phyloP scores from a whole-genome alignment of 2,329 filamentous ascomycete species.

The Dactylella cylindrospora region DNA sequence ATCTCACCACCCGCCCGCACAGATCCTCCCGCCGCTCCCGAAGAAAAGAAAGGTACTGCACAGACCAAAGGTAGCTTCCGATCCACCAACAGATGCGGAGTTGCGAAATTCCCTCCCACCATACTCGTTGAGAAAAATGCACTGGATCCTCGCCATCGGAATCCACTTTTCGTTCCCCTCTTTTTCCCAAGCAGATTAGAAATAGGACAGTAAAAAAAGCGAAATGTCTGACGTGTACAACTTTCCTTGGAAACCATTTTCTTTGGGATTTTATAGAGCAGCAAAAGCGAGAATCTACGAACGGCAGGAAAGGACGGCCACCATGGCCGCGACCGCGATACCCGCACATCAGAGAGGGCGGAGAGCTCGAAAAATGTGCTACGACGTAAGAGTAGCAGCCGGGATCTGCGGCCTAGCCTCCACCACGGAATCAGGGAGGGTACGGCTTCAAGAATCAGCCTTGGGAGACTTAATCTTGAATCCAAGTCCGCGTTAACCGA shows the following conservation, averaged over 20 bases:
- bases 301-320: constrained; percentile 22
- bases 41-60: constrained; percentile 45
- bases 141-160: constrained; percentile 21
- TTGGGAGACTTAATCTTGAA: constrained; percentile 40
- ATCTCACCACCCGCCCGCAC: constrained; percentile 22
- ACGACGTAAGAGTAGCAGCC: constrained; percentile 40
- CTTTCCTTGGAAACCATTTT: constrained; percentile 41
- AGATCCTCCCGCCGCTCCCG: constrained; percentile 29
- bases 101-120: background rate
- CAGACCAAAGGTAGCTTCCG: constrained; percentile 39
- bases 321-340: constrained; percentile 41
- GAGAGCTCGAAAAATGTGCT: constrained; percentile 30
- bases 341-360: constrained; percentile 30
- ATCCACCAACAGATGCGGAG: background rate
- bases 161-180: constrained; percentile 15
- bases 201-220: constrained; percentile 22
- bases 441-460: constrained; percentile 41
- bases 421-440: constrained; percentile 29
- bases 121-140: constrained; percentile 4
- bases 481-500: constrained; percentile 39
- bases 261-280: constrained; percentile 44
- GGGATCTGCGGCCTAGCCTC: constrained; percentile 32
- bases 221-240: constrained; percentile 43
- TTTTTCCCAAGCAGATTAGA: constrained; percentile 28
- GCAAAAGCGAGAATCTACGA: constrained; percentile 44